Conservation (phyloP, 2,329 filamentous ascomycete species). For the Fusarium continuum region DNA sequence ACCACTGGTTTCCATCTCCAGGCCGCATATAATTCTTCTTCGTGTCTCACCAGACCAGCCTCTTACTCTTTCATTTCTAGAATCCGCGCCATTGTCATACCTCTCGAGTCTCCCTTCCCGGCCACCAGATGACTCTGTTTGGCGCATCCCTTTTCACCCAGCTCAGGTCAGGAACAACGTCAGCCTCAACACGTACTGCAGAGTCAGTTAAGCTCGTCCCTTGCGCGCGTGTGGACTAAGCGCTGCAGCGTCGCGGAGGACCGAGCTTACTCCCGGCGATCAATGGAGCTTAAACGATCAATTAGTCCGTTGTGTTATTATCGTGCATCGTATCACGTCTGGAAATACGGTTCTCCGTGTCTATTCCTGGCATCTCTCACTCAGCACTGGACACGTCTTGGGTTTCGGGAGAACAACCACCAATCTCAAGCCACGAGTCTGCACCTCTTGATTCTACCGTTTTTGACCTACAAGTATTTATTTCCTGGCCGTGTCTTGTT, state of each 20-base stretch:
- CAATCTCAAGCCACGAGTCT: conserved; percentile 24
- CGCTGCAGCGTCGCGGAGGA: not conserved
- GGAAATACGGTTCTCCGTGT: conserved; percentile 17
- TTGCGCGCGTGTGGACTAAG: conserved; percentile 5
- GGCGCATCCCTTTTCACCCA: conserved; percentile 26
- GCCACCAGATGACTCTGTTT: conserved; percentile 3
- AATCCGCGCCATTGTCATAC: conserved; percentile 31
- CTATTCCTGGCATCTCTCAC: conserved; percentile 28
- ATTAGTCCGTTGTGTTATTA: too few relatives aligned
- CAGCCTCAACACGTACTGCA: conserved; percentile 5
- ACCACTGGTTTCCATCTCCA: not conserved
- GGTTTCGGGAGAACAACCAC: conserved; percentile 29
- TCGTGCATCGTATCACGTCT: conserved; percentile 21
- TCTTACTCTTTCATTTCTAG: conserved; percentile 30
- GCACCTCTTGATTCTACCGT: not conserved
- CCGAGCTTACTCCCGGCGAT: conserved; percentile 17
- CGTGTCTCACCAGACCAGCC: conserved; percentile 32
- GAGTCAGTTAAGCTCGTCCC: conserved; percentile 14
- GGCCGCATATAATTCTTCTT: conserved; percentile 16
- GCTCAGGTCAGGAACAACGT: conserved; percentile 15
- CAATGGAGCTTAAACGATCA: too few relatives aligned
- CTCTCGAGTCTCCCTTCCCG: conserved; percentile 26
- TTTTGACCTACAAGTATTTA: conserved; percentile 13
- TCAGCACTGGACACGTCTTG: conserved; percentile 24
- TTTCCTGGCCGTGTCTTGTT: conserved; percentile 4